phyloP scores from a whole-genome alignment of 2,329 filamentous ascomycete genomes.

The Sarocladiaceae sp. region DNA sequence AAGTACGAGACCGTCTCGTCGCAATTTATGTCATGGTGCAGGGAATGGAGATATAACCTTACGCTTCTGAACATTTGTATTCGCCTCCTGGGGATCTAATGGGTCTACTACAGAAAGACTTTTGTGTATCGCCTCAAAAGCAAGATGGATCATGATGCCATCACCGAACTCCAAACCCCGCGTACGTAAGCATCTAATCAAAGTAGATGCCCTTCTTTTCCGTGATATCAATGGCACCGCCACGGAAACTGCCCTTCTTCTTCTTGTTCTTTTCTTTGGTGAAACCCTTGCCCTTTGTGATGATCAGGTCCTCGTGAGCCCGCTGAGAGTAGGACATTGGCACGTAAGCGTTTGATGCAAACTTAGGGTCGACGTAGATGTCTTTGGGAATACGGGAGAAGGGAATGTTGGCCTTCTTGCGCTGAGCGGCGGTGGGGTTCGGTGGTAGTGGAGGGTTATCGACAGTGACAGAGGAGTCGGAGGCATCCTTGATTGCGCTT shows the following conservation, averaged over 20 bases:
- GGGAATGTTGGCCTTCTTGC: conserved; percentile 55
- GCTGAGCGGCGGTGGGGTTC: conserved; percentile 39
- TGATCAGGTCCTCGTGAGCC: conserved; percentile 79
- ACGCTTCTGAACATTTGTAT: too few species aligned
- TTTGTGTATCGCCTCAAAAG: conserved; percentile 6
- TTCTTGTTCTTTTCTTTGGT: conserved; percentile 99
- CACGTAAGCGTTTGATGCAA: conserved; percentile 74
- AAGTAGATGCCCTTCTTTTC: conserved; percentile 89
- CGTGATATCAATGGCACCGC: conserved; percentile 77
- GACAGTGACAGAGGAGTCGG: conserved; percentile 26
- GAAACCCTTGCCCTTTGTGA: conserved; percentile 93
- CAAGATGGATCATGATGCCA: conserved; percentile 17
- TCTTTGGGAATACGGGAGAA: conserved; percentile 73
- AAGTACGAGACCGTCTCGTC: too few species aligned
- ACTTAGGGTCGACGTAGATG: conserved; percentile 59
- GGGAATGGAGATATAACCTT: too few species aligned
- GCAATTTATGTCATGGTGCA: too few species aligned
- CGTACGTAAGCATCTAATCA: conserved; percentile 38
- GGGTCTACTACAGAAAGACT: background rate
- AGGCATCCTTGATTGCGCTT: conserved; percentile 11
- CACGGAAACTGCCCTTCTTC: conserved; percentile 84
- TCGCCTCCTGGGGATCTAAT: too few species aligned
- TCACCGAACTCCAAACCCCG: conserved; percentile 6
- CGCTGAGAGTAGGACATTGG: conserved; percentile 82
- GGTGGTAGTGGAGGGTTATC: conserved; percentile 47